Percentiles rank a stretch among this genome's conserved stretches.
These are phyloP conservation scores for Leishmania arabica DNA, from an alignment of 208 protist species.

Conservation along the genomic window DNA sequence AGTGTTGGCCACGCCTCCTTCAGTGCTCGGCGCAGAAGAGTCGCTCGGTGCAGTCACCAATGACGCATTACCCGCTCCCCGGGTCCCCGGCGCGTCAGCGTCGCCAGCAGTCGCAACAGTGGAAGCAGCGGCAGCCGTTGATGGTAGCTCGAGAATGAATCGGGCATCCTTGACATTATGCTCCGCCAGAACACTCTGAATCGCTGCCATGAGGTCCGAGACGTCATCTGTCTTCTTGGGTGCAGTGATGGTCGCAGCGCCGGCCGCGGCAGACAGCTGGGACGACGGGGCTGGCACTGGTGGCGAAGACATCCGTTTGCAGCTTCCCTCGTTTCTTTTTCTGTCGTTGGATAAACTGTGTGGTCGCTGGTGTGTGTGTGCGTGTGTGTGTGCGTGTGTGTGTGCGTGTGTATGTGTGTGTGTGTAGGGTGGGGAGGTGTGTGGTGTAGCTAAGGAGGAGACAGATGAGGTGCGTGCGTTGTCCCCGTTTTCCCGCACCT, in stretches of 20 bases:
- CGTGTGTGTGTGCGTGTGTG: background rate
- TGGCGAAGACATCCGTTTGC: background rate
- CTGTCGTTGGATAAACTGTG: background rate
- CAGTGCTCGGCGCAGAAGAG: background rate
- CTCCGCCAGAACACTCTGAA: slow-evolving; percentile 53
- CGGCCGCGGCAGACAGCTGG: background rate
- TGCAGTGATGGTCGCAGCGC: background rate
- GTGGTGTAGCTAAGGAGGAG: background rate
- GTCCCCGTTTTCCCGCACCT: background rate
- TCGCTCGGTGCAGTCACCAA: background rate
- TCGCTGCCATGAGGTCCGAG: slow-evolving; percentile 38
- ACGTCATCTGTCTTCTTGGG: slow-evolving; percentile 5
- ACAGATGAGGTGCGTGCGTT: background rate
- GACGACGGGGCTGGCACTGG: background rate
- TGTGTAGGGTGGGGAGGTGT: background rate
- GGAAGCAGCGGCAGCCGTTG: background rate
- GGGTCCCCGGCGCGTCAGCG: background rate
- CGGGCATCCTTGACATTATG: slow-evolving; percentile 50
- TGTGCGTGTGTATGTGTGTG: background rate
- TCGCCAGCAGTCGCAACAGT: background rate
- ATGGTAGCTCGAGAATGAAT: slow-evolving; percentile 44
- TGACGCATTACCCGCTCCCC: background rate
- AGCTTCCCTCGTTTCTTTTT: background rate
- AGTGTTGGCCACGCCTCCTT: background rate
- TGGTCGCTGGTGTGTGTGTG: background rate